Percentiles rank a stretch among this genome's conserved stretches.
phyloP scores from a whole-genome alignment of 2,329 filamentous ascomycete genomes.

The Lachnellula willkommii region DNA sequence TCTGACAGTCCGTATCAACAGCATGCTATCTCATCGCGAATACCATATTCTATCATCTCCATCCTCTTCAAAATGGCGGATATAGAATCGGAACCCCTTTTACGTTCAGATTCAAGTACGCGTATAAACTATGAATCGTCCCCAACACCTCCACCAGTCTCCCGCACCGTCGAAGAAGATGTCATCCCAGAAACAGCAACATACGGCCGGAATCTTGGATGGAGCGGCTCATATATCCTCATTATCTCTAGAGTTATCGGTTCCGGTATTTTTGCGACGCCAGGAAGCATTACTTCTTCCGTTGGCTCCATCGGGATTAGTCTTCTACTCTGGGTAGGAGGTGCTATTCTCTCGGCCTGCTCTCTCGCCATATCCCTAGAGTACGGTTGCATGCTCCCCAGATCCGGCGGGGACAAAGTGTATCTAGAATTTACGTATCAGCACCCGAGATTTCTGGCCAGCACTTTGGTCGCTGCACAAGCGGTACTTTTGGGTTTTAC shows the following conservation, averaged over 20 bases:
- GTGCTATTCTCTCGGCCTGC: slow-evolving; percentile 39
- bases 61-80: background rate
- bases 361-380: slow-evolving; percentile 42
- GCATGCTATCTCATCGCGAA: background rate
- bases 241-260: slow-evolving; percentile 28
- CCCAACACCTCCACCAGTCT: background rate
- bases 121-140: background rate
- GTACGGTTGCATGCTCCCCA: slow-evolving; percentile 41
- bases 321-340: slow-evolving; percentile 50
- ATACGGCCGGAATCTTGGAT: slow-evolving; percentile 42
- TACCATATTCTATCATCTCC: background rate
- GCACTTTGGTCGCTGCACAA: slow-evolving; percentile 47
- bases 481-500: slow-evolving; percentile 47
- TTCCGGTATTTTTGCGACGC: slow-evolving; percentile 36
- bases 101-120: background rate
- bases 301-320: slow-evolving; percentile 58
- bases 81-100: background rate
- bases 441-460: slow-evolving; percentile 47
- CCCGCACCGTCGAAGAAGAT: slow-evolving; percentile 42
- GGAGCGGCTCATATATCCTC: slow-evolving; percentile 27
- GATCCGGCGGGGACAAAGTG: slow-evolving; percentile 47
- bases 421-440: slow-evolving; percentile 50
- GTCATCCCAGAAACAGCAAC: slow-evolving; percentile 55
- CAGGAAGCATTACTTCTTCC: slow-evolving; percentile 51
- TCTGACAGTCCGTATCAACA: background rate